Evolutionary conservation across 208 protist species (phyloP), one percentile per base, ranked within the genome.

Genomic region (Trypanosoma theileri): DNA sequence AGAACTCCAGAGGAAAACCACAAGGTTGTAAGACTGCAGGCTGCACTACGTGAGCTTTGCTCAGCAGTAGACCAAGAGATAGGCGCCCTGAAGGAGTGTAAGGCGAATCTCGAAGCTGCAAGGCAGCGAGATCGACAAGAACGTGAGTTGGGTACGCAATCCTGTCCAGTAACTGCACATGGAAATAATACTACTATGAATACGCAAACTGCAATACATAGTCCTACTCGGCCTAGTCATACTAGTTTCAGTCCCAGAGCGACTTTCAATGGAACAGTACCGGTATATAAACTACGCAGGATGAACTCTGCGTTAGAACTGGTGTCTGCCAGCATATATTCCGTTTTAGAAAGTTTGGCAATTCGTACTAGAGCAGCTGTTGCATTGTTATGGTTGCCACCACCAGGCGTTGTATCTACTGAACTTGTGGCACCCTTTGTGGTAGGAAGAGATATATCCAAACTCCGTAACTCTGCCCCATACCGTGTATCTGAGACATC

Each of bases 371-470:
- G 91, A 22, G 81, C 82, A 10, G 79, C 83, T 19, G 85, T 84
- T 17, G 88, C 88, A 28, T 58, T 96, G 53, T 66, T 96, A 62
- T 96, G 91, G 88, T 52, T 96, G 41, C 78, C 81, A 11, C 86
- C 86, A 14, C 84, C 81, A 31, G 88, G 81, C 14, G 75, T 84
- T 26, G 75, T 92, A 4, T 89, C 88, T 8, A 76, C 78, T 6
- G 91, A 94, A 69, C 85, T 96, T 12, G 80, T 96, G 17, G 88
- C 88, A 17, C 91, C 91, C 16, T 96, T 96, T 80, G 88, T 94
- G 0, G 88, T 96, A 12, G 86, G 88, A 7, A 80, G 85, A 3
- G 86, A 94, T 31, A 66, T 87, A 26, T 73, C 74, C 17, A 77
- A 84, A 24, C 71, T 94, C 26, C 69, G 72, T 1, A 80, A 82